phyloP scores from a whole-genome alignment of 2,329 filamentous ascomycete species.

The Verticillium dahliae region DNA sequence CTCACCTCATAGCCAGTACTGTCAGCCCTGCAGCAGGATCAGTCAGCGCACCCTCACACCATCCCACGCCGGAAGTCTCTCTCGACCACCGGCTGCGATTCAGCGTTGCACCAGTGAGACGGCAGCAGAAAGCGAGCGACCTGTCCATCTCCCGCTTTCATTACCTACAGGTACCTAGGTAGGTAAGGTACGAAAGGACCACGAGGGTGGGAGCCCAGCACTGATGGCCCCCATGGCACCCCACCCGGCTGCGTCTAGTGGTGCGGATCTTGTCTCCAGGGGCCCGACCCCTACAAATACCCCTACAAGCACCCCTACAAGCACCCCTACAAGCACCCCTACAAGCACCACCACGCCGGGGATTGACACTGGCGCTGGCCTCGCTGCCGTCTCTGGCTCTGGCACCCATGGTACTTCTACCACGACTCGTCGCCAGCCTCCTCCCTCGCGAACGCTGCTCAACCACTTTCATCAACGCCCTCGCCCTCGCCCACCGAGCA shows the following conservation, averaged over 20 bases:
- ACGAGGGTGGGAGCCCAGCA: neutral
- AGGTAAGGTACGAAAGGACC: no score
- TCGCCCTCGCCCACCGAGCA: neutral
- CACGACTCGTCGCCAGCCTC: neutral
- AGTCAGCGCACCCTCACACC: neutral
- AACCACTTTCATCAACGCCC: neutral
- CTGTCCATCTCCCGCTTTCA: neutral
- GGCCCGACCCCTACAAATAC: neutral
- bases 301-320: neutral
- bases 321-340: neutral
- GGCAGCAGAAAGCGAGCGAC: neutral
- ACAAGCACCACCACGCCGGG: neutral
- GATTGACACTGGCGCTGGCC: no score
- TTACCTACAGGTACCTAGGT: no score
- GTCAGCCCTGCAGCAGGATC: neutral
- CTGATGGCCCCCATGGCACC: neutral
- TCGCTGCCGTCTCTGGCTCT: no score
- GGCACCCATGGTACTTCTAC: no score
- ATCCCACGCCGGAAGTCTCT: neutral
- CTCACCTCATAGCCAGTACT: no score
- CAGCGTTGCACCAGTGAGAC: neutral
- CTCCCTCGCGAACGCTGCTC: neutral
- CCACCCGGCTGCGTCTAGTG: neutral
- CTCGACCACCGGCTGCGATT: neutral
- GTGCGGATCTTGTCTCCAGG: neutral